phyloP scores from a whole-genome alignment of 257 asterid genomes.

The Buddleja alternifolia region DNA sequence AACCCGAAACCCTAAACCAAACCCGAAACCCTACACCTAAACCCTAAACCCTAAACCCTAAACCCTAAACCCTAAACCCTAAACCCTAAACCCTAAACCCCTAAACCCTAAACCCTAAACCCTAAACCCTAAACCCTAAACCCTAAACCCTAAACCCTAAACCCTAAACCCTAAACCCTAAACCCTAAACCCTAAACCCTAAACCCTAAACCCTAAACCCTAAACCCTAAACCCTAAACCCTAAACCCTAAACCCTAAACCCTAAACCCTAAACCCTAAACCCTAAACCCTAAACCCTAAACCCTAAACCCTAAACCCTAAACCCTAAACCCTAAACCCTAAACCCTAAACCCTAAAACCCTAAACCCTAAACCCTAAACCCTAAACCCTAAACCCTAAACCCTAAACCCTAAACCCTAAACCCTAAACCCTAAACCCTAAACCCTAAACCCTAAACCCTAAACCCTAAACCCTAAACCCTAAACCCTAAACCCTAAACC shows the following conservation, averaged over 20 bases:
- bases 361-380: slow-evolving; percentile 25
- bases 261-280: slow-evolving; percentile 28
- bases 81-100: slow-evolving; percentile 33
- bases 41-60: slow-evolving; percentile 21
- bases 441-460: slow-evolving; percentile 24
- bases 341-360: slow-evolving; percentile 22
- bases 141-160: slow-evolving; percentile 26
- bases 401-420: slow-evolving; percentile 24
- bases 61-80: slow-evolving; percentile 29
- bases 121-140: neutral
- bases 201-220: slow-evolving; percentile 23
- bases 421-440: slow-evolving; percentile 25
- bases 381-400: slow-evolving; percentile 22
- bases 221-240: slow-evolving; percentile 25
- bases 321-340: slow-evolving; percentile 28
- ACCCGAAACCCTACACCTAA: slow-evolving; percentile 25
- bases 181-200: slow-evolving; percentile 28
- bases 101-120: slow-evolving; percentile 26
- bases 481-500: slow-evolving; percentile 23
- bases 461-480: slow-evolving; percentile 29
- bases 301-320: slow-evolving; percentile 18
- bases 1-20: slow-evolving; percentile 22
- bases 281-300: slow-evolving; percentile 26
- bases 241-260: slow-evolving; percentile 27
- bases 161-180: slow-evolving; percentile 23